A percentile compares a stretch with the other conserved stretches of the same genome.
Evolutionary conservation across 768 basidiomycete genomes (phyloP).

Genomic region (Rhizopogon rudus): DNA sequence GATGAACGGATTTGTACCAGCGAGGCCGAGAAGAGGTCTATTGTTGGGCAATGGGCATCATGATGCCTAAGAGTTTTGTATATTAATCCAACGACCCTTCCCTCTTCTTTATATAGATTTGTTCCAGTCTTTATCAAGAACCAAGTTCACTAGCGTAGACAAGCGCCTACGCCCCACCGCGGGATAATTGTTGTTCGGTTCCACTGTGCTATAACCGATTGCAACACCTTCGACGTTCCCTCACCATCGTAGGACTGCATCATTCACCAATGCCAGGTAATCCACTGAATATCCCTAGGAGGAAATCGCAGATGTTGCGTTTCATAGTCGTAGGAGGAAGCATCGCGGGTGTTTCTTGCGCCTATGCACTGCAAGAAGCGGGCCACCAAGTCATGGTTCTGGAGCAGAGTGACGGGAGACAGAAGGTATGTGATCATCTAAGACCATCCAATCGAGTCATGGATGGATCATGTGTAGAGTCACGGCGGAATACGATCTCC

Average conservation of each 20-base stretch:
- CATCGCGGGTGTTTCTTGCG: slow-evolving; percentile 50
- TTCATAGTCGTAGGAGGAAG: slow-evolving; percentile 22
- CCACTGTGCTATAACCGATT: background rate
- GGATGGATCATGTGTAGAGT: slow-evolving; percentile 13
- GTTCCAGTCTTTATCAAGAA: too few relatives aligned
- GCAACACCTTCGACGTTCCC: background rate
- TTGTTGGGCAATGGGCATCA: background rate
- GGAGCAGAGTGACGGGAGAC: slow-evolving; percentile 39
- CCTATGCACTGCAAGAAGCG: slow-evolving; percentile 44
- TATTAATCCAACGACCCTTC: background rate
- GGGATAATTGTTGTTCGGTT: background rate
- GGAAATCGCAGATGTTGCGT: slow-evolving; percentile 12
- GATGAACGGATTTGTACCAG: background rate
- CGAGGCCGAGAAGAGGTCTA: background rate
- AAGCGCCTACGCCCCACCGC: background rate
- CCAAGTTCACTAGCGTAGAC: background rate
- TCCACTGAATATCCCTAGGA: slow-evolving; percentile 1
- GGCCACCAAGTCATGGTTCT: slow-evolving; percentile 56
- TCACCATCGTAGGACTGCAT: background rate
- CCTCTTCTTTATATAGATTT: too few relatives aligned
- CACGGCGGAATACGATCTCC: slow-evolving; percentile 38
- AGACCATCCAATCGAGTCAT: background rate
- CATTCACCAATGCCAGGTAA: slow-evolving; percentile 8
- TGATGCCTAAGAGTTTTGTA: background rate
- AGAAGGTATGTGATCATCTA: slow-evolving; percentile 21